These are phyloP conservation scores for Suillus bovinus DNA, from an alignment of 768 basidiomycete genomes.

Conservation along the genomic window DNA sequence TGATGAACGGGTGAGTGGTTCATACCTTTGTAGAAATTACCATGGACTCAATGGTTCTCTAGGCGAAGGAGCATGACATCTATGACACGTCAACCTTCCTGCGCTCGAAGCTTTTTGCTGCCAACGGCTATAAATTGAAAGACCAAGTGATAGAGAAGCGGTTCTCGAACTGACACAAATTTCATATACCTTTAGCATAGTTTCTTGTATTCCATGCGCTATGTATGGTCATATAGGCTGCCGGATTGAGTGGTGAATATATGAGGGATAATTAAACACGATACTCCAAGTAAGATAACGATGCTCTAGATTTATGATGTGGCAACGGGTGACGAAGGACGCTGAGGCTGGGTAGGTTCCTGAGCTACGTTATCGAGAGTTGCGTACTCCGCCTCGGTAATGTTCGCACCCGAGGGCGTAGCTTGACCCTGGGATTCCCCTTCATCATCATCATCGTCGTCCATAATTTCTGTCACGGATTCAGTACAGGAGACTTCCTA, in stretches of 20 bases:
- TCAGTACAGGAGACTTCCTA: constrained; percentile 10
- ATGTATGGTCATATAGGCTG: constrained; percentile 17
- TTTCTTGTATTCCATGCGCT: constrained; percentile 14
- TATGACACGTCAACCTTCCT: constrained; percentile 89
- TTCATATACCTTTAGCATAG: constrained; percentile 3
- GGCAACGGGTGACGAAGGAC: constrained; percentile 11
- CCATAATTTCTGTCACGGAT: constrained; percentile 58
- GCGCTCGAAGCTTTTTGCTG: constrained; percentile 75
- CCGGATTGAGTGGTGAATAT: constrained; percentile 31
- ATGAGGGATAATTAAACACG: constrained; percentile 28
- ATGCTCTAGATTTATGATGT: constrained; percentile 21
- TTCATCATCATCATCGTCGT: constrained; percentile 65
- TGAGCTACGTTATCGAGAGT: constrained; percentile 7
- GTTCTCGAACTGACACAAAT: constrained; percentile 45
- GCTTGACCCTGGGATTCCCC: constrained; percentile 20
- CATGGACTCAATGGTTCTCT: constrained; percentile 15
- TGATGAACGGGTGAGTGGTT: constrained; percentile 72
- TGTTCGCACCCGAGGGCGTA: constrained; percentile 9
- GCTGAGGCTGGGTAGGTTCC: constrained; percentile 7
- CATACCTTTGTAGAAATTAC: not conserved
- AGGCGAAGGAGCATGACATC: constrained; percentile 98
- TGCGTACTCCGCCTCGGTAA: constrained; percentile 10
- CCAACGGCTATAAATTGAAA: constrained; percentile 85
- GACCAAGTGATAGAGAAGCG: constrained; percentile 71
- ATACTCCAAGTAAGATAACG: constrained; percentile 19